These are phyloP conservation scores for Microglena sp. DNA, from an alignment of 139 green algal species.

Conservation along the genomic window DNA sequence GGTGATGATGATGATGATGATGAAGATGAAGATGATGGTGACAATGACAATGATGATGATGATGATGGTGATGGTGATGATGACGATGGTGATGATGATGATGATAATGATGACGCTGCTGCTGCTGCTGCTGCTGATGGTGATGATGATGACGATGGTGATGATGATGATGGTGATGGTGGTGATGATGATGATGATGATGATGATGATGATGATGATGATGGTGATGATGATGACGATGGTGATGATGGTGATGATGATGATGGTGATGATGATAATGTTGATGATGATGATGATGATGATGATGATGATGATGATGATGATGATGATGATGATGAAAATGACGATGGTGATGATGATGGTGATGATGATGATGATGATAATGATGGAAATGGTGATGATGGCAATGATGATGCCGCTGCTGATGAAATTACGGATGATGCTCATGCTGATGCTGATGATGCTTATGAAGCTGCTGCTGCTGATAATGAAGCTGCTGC, in stretches of 20 bases:
- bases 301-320: background rate
- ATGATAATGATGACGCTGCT: no score
- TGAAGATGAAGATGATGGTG: no score
- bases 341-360: background rate
- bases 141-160: background rate
- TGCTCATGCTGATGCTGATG: background rate
- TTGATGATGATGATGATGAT: background rate
- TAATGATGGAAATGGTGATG: no score
- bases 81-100: background rate
- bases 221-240: background rate
- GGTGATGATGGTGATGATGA: background rate
- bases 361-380: no score
- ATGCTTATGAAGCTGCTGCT: background rate
- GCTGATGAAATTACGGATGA: background rate
- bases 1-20: no score
- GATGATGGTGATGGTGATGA: conserved; percentile 1
- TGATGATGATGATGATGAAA: background rate
- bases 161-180: background rate
- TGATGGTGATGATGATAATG: conserved; percentile 2
- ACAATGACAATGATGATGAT: background rate
- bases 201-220: background rate
- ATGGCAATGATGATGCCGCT: no score
- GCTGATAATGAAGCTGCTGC: background rate
- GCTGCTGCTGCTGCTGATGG: no score
- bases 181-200: background rate